A percentile compares a stretch with the other conserved stretches of the same genome.
These are phyloP conservation scores for Wickerhamomyces sydowiorum DNA, from an alignment of 805 yeast genomes.

Conservation along the genomic window DNA sequence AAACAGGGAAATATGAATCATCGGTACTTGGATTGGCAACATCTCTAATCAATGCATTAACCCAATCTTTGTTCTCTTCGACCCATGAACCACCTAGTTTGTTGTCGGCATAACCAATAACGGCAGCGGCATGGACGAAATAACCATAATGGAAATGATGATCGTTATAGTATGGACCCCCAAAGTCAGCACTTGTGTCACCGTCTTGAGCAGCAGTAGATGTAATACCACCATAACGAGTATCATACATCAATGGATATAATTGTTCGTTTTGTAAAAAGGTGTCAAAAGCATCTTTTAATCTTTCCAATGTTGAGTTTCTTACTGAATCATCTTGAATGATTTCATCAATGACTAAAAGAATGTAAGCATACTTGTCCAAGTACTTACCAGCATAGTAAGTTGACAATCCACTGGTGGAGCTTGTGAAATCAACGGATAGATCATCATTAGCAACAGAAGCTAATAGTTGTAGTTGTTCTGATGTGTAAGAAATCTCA, in stretches of 20 bases:
- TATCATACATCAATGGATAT: constrained; percentile 50
- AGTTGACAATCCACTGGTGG: constrained; percentile 36
- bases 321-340: constrained; percentile 37
- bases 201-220: constrained; percentile 40
- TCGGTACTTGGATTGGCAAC: constrained; percentile 54
- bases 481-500: constrained; percentile 33
- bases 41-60: constrained; percentile 58
- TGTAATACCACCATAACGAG: constrained; percentile 51
- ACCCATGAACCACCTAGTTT: constrained; percentile 49
- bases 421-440: constrained; percentile 36
- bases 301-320: constrained; percentile 25
- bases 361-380: constrained; percentile 53
- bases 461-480: constrained; percentile 38
- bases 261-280: constrained; percentile 37
- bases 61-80: constrained; percentile 43
- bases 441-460: constrained; percentile 41
- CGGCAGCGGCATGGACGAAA: constrained; percentile 76
- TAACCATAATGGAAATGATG: constrained; percentile 89
- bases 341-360: constrained; percentile 44
- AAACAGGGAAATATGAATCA: constrained; percentile 57
- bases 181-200: constrained; percentile 50
- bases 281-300: constrained; percentile 39
- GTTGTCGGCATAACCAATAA: constrained; percentile 61
- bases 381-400: constrained; percentile 49
- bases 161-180: constrained; percentile 74